Conservation (phyloP, 805 yeast genomes). For the Sugiyamaella smithiae region DNA sequence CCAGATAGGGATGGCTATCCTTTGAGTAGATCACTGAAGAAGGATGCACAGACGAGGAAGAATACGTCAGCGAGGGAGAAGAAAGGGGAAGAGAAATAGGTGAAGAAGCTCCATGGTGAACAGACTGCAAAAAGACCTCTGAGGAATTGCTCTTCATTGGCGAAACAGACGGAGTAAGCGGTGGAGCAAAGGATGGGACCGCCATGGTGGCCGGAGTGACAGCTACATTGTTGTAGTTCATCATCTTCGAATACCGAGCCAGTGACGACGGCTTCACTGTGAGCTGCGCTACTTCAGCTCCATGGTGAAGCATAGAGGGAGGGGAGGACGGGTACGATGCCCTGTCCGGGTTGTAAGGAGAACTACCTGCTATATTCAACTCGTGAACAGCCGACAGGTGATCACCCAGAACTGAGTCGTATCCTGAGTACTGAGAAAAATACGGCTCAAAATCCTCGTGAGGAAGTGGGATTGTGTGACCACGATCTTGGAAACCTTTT, state of each 20-base stretch:
- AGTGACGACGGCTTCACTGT: constrained; percentile 25
- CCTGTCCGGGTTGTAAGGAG: constrained; percentile 5
- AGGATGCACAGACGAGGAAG: constrained; percentile 9
- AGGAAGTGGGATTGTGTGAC: constrained; percentile 44
- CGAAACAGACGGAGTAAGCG: constrained; percentile 7
- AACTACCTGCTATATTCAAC: constrained; percentile 55
- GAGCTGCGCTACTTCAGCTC: constrained; percentile 8
- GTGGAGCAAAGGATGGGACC: constrained; percentile 3
- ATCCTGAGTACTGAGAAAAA: constrained; percentile 41
- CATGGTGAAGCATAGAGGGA: constrained; percentile 8
- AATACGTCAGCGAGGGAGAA: constrained; percentile 12
- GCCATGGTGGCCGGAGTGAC: constrained; percentile 17
- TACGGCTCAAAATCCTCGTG: constrained; percentile 52
- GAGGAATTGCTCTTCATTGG: constrained; percentile 12
- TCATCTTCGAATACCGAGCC: constrained; percentile 25
- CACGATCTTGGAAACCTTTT: constrained; percentile 12
- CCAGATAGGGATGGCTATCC: constrained; percentile 10
- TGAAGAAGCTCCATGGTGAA: constrained; percentile 5
- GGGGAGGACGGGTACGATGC: constrained; percentile 8
- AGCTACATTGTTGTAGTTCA: constrained; percentile 23
- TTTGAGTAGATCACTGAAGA: constrained; percentile 7
- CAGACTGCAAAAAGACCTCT: constrained; percentile 12
- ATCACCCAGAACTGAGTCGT: constrained; percentile 54
- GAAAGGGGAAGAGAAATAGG: constrained; percentile 11
- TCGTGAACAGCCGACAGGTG: constrained; percentile 57